A percentile compares a stretch with the other conserved stretches of the same genome.
These are phyloP conservation scores for carrot (Daucus carota) DNA, from an alignment of 129 eudicot species.

Conservation along the genomic window DNA sequence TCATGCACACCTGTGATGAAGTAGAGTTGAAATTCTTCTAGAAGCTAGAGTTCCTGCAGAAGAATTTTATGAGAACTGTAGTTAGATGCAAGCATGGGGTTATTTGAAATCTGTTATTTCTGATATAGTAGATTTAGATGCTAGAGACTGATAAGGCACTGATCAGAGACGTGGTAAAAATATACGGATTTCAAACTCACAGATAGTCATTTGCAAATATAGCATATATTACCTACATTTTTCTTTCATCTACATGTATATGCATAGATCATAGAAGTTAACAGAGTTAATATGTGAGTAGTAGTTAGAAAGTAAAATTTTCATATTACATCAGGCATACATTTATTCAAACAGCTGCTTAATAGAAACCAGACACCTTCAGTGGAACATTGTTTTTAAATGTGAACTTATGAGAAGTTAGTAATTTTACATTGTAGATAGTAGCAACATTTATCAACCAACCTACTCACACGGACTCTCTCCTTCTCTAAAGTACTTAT, in stretches of 20 bases:
- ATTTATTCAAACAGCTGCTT: no score
- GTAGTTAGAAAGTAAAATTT: background rate
- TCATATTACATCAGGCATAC: background rate
- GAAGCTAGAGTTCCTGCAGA: background rate
- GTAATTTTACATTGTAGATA: background rate
- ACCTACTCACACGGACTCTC: background rate
- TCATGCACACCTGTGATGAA: background rate
- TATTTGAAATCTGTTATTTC: no score
- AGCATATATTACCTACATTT: background rate
- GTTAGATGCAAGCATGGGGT: background rate
- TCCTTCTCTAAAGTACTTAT: background rate
- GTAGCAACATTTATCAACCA: background rate
- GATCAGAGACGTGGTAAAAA: background rate
- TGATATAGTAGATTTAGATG: background rate
- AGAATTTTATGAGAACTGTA: background rate
- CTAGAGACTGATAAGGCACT: background rate
- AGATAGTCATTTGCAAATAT: background rate
- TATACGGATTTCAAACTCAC: background rate
- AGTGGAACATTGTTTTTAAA: background rate
- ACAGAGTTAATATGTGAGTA: background rate
- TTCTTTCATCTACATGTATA: background rate
- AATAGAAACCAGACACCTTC: no score
- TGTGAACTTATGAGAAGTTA: background rate
- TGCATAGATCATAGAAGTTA: background rate
- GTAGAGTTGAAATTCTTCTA: background rate